Evolutionary conservation across 1,139 yeast species (phyloP), one percentile per base, ranked within the genome.

Genomic region (Geotrichum bryndzae): DNA sequence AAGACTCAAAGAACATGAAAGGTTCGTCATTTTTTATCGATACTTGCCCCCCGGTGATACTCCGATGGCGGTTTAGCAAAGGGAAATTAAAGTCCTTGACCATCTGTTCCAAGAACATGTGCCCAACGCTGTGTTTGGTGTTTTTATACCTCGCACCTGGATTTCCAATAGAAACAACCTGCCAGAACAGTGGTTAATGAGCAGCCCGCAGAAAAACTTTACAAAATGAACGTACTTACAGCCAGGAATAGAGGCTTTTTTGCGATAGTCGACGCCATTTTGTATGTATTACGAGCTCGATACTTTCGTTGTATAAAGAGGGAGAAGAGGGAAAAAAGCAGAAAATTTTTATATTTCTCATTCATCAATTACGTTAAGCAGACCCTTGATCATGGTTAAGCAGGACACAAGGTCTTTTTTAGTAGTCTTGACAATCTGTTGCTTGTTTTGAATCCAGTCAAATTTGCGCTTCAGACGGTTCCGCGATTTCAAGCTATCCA

Each of bases 51-150:
- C 62, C 60, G 69, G 68, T 54, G 46, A 61, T 60, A 61, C 10
- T 68, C 65, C 2, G 68, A 66, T 60, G 54, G 10, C 50, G 38
- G 45, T 46, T 53, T 29, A 59, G 60, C 33, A 23, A 46, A 6
- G 59, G 57, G 22, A 60, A 18, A 11, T 54, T 23, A 25, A 63
- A 64, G 29, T 63, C 61, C 46, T 60, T 54, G 25, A 59, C 59
- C 56, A 63, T 51, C 46, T 60, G 53, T 45, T 63, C 59, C 61
- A 83, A 68, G 35, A 85, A 77, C 60, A 78, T 72, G 68, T 87
- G 90, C 1, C 96, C 97, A 0, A 86, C 89, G 65, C 86, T 89
- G 70, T 90, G 97, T 56, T 96, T 78, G 0, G 96, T 88, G 6
- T 78, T 78, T 18, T 74, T 73, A 68, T 82, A 88, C 56, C 77